Conservation (phyloP, 208 protist species). For the Plasmodiophora brassicae region DNA sequence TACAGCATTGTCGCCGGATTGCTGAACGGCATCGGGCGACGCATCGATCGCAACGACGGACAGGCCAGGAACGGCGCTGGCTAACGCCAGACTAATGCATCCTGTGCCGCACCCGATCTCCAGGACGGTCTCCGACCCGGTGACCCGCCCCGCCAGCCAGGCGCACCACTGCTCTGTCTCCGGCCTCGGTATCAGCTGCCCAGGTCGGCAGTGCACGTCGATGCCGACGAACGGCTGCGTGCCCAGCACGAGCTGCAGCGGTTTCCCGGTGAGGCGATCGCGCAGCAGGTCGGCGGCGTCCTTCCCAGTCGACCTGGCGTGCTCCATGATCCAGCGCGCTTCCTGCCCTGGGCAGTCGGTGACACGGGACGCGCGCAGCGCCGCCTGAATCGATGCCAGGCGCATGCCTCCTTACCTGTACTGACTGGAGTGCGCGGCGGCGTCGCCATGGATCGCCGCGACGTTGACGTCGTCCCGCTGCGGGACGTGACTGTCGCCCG, state of each 20-base stretch:
- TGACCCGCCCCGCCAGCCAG: neutral
- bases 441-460: no score
- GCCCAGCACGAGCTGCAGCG: neutral
- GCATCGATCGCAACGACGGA: neutral
- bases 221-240: neutral
- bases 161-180: conserved; percentile 10
- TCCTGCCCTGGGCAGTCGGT: neutral
- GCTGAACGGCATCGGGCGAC: neutral
- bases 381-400: no score
- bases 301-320: neutral
- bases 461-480: no score
- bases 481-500: no score
- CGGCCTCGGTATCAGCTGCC: neutral
- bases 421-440: no score
- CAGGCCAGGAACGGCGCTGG: neutral
- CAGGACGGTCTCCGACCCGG: neutral
- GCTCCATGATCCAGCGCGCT: neutral
- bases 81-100: neutral
- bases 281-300: neutral
- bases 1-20: neutral
- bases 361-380: no score
- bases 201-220: neutral
- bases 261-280: neutral
- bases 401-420: no score
- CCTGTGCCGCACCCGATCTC: conserved; percentile 6